Evolutionary conservation across 2,329 filamentous ascomycete species (phyloP).

Genomic region (Teratosphaeria viscida): DNA sequence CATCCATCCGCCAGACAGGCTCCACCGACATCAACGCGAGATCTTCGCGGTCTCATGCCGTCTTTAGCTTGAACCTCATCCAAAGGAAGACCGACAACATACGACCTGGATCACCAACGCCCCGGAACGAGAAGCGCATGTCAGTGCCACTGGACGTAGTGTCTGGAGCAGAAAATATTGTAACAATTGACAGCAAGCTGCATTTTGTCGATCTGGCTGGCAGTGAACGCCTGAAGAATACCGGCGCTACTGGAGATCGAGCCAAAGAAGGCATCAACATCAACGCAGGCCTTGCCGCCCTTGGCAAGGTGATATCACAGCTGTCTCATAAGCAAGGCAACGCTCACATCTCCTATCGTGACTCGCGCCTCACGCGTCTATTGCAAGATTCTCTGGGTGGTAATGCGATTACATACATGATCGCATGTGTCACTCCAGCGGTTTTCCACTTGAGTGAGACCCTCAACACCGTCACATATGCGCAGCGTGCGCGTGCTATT

Average conservation of each 20-base stretch:
- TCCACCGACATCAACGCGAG: slow-evolving; percentile 95
- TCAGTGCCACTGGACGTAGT: slow-evolving; percentile 79
- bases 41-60: slow-evolving; percentile 92
- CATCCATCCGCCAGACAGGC: slow-evolving; percentile 89
- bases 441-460: slow-evolving; percentile 98
- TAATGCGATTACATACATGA: slow-evolving; percentile 98
- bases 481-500: slow-evolving; percentile 87
- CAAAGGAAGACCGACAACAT: slow-evolving; percentile 59
- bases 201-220: slow-evolving; percentile 97
- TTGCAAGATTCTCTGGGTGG: slow-evolving; percentile 94
- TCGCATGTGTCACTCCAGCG: slow-evolving; percentile 92
- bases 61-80: slow-evolving; percentile 89
- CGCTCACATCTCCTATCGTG: slow-evolving; percentile 91
- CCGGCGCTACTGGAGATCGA: slow-evolving; percentile 84
- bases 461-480: slow-evolving; percentile 91
- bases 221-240: slow-evolving; percentile 94
- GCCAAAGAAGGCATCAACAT: slow-evolving; percentile 97
- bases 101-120: slow-evolving; percentile 27
- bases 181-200: slow-evolving; percentile 94
- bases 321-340: slow-evolving; percentile 80
- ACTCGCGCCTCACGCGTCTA: slow-evolving; percentile 90
- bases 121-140: slow-evolving; percentile 66
- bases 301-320: slow-evolving; percentile 97
- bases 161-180: slow-evolving; percentile 51
- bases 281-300: slow-evolving; percentile 85